Evolutionary conservation across 768 basidiomycete genomes (phyloP).

Genomic region (Leucosporidium yakuticum): DNA sequence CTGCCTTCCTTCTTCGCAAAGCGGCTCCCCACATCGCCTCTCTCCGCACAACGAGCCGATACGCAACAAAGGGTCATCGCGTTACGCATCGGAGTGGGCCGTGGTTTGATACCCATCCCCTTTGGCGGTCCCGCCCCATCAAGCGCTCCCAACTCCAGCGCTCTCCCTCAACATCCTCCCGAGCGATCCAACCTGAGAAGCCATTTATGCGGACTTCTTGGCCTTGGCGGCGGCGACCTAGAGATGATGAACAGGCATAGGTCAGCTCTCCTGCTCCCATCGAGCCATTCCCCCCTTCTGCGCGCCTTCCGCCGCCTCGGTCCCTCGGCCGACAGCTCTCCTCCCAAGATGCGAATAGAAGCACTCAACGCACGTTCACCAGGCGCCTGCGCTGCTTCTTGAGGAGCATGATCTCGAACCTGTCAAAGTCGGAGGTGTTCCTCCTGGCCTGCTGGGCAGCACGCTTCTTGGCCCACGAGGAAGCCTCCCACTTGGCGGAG

Average conservation of each 20-base stretch:
- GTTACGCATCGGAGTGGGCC: too few species aligned
- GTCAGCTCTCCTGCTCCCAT: neutral
- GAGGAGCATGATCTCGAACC: constrained; percentile 76
- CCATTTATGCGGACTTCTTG: constrained; percentile 34
- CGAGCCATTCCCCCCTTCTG: neutral
- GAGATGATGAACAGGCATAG: neutral
- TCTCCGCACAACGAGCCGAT: too few species aligned
- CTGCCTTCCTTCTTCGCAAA: too few species aligned
- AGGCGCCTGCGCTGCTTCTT: constrained; percentile 70
- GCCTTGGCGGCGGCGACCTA: constrained; percentile 34
- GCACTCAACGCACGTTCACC: constrained; percentile 18
- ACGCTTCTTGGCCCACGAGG: constrained; percentile 81
- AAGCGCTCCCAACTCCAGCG: too few species aligned
- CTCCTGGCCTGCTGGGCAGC: constrained; percentile 66
- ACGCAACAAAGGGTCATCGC: too few species aligned
- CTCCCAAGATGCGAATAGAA: too few species aligned
- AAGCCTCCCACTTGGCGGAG: constrained; percentile 81
- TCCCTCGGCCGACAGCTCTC: neutral
- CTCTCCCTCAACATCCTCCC: neutral
- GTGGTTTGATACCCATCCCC: too few species aligned
- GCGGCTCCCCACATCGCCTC: too few species aligned
- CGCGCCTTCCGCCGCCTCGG: neutral
- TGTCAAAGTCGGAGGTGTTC: constrained; percentile 79
- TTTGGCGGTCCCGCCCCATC: too few species aligned
- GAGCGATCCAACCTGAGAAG: neutral